phyloP scores from a whole-genome alignment of 805 yeast genomes.

The Teunomyces tritomae region DNA sequence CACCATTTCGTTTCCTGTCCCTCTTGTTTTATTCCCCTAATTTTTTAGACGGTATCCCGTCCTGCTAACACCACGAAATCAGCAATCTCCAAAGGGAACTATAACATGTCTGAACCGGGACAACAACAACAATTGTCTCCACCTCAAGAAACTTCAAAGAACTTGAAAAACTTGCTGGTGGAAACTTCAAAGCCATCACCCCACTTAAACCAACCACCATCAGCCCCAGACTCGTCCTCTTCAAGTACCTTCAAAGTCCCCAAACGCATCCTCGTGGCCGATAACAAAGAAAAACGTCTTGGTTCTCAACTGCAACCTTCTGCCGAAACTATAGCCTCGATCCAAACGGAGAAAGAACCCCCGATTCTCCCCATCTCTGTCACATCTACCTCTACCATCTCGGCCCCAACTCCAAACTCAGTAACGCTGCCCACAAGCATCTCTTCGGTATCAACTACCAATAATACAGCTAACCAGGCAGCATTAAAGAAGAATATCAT shows the following conservation, averaged over 20 bases:
- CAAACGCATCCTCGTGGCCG: conserved; percentile 11
- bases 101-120: background rate
- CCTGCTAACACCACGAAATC: background rate
- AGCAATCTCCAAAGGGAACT: background rate
- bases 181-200: background rate
- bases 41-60: background rate
- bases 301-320: conserved; percentile 4
- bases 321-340: background rate
- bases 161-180: background rate
- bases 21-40: too few relatives aligned
- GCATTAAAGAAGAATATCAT: conserved; percentile 28
- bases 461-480: background rate
- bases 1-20: too few relatives aligned
- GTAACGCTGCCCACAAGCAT: conserved; percentile 1
- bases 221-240: conserved; percentile 5
- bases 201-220: background rate
- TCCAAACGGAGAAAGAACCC: background rate
- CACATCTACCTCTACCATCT: background rate
- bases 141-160: background rate
- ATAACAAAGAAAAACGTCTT: conserved; percentile 6
- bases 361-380: background rate
- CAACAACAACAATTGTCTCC: background rate
- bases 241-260: conserved; percentile 14
- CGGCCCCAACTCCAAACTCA: background rate
- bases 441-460: background rate